Percentiles rank a stretch among this genome's conserved stretches.
Conservation (phyloP, 257 asterid genomes). For the Anisodus acutangulus region DNA sequence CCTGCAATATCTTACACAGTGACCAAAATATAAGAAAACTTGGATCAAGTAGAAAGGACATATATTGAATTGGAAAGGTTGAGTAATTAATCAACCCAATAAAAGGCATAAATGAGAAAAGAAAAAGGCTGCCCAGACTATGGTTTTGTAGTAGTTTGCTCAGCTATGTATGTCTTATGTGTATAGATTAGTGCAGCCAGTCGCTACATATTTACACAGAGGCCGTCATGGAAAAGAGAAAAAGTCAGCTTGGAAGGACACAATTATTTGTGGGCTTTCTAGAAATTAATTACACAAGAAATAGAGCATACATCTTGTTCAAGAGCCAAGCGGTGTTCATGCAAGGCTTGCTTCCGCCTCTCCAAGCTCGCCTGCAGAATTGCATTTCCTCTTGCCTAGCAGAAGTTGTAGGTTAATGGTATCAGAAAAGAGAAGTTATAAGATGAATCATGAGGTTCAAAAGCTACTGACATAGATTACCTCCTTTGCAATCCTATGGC, state of each 20-base stretch:
- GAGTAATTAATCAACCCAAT: not conserved
- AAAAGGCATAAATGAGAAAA: not conserved
- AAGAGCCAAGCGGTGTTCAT: constrained; percentile 88
- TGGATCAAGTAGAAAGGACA: not conserved
- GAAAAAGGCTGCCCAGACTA: not conserved
- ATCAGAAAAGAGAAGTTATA: not conserved
- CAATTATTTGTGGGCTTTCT: not conserved
- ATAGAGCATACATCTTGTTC: constrained; percentile 83
- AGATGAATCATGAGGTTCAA: constrained; percentile 23
- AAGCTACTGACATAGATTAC: constrained; percentile 45
- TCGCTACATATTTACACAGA: not conserved
- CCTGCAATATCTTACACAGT: not conserved
- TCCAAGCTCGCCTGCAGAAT: constrained; percentile 95
- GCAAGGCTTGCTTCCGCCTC: constrained; percentile 94
- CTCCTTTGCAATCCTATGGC: constrained; percentile 94
- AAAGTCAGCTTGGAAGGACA: not conserved
- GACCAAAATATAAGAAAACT: constrained; percentile 1
- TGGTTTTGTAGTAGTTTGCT: not conserved
- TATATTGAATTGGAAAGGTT: constrained; percentile 12
- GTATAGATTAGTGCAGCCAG: constrained; percentile 2
- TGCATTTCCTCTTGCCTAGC: constrained; percentile 90
- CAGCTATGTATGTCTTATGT: not conserved
- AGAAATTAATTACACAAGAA: constrained; percentile 2
- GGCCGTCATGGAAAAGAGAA: constrained; percentile 3
- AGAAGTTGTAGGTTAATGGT: not conserved